Evolutionary conservation across 1,284 basidiomycete species (phyloP).

Genomic region (Microbotryum saponariae): DNA sequence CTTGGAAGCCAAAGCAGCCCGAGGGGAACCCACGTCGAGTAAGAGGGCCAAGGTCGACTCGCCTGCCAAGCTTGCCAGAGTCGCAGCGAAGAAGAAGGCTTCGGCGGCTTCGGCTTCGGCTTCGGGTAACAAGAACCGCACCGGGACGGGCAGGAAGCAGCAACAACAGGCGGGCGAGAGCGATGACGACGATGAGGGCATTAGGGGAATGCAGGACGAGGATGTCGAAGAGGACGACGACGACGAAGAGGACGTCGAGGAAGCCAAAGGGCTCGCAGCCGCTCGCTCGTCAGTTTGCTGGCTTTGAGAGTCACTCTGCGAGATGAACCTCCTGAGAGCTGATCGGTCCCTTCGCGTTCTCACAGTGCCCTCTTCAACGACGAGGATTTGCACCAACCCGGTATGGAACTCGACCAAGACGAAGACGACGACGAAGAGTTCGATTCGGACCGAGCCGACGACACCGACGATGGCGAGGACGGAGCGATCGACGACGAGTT

Average conservation of each 20-base stretch:
- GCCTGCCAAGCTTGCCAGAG: too few species aligned
- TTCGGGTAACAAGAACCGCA: constrained; percentile 9
- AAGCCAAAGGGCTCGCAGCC: constrained; percentile 20
- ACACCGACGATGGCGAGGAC: constrained; percentile 34
- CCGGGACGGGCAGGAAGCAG: constrained; percentile 10
- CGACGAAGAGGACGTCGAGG: constrained; percentile 25
- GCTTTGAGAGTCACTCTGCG: neutral
- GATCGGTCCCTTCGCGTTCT: too few species aligned
- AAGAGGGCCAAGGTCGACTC: too few species aligned
- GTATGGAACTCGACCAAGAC: constrained; percentile 40
- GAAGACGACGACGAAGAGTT: constrained; percentile 44
- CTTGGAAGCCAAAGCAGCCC: constrained; percentile 17
- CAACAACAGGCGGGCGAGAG: constrained; percentile 10
- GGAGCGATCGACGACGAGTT: constrained; percentile 45
- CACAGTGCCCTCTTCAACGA: constrained; percentile 35
- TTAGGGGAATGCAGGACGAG: constrained; percentile 20
- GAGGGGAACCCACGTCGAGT: neutral
- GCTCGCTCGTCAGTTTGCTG: constrained; percentile 29
- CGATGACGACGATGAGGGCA: constrained; percentile 27
- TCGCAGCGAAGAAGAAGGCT: neutral
- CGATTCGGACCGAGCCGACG: constrained; percentile 32
- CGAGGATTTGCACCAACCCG: constrained; percentile 36
- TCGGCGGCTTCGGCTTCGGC: neutral
- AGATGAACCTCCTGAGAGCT: too few species aligned
- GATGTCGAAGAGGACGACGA: constrained; percentile 21